Conservation (phyloP, 2,329 filamentous ascomycete genomes). For the Dactylonectria estremocensis region DNA sequence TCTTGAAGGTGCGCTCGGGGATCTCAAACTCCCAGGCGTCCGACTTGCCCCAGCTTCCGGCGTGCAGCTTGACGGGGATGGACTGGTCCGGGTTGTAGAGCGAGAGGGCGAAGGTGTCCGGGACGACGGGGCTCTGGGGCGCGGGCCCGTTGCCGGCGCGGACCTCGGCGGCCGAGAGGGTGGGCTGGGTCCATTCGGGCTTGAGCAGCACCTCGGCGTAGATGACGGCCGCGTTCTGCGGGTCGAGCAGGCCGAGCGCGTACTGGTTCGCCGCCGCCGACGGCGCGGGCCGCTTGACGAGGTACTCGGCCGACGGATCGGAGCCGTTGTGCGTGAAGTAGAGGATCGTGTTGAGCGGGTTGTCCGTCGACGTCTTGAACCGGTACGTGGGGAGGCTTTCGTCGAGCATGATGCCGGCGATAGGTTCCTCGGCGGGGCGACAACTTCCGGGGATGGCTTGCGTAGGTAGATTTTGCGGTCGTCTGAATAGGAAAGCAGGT, state of each 20-base stretch:
- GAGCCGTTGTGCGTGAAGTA: constrained; percentile 81
- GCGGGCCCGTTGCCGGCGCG: constrained; percentile 76
- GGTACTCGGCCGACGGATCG: constrained; percentile 84
- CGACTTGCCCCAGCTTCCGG: constrained; percentile 84
- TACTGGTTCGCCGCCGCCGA: constrained; percentile 85
- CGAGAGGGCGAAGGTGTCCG: constrained; percentile 85
- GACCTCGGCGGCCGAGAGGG: constrained; percentile 85
- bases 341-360: constrained; percentile 70
- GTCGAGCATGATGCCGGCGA: constrained; percentile 80
- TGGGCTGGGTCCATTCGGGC: constrained; percentile 89
- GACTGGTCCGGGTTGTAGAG: constrained; percentile 96
- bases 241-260: constrained; percentile 87
- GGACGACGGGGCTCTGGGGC: constrained; percentile 79
- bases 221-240: constrained; percentile 83
- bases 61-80: constrained; percentile 78
- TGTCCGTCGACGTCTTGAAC: constrained; percentile 67
- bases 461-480: neutral
- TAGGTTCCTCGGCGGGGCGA: constrained; percentile 2
- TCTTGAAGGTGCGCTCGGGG: constrained; percentile 86
- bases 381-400: constrained; percentile 88
- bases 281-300: constrained; percentile 81
- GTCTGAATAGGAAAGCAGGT: neutral
- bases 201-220: constrained; percentile 89
- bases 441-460: no score
- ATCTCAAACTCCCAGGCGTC: constrained; percentile 94